phyloP scores from a whole-genome alignment of 2,329 filamentous ascomycete species.

The Arthrocladium fulminans region DNA sequence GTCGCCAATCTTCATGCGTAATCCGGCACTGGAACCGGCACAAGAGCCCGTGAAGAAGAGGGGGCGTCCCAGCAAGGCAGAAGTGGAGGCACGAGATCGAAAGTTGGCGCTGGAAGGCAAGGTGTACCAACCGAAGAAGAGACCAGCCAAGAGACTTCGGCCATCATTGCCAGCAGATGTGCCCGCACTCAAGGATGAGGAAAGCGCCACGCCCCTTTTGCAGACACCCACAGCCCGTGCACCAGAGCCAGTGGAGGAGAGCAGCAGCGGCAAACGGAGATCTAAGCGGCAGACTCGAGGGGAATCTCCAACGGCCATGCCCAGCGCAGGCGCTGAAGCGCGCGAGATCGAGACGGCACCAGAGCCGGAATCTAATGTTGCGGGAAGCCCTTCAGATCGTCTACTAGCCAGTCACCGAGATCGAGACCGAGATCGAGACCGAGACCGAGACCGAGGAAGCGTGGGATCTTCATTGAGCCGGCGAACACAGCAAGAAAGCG shows the following conservation, averaged over 20 bases:
- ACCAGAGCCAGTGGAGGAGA: slow-evolving; percentile 12
- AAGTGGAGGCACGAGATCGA: slow-evolving; percentile 21
- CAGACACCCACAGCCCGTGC: slow-evolving; percentile 14
- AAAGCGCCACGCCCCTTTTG: slow-evolving; percentile 12
- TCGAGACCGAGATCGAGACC: slow-evolving; percentile 3
- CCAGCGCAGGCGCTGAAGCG: background rate
- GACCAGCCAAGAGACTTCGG: slow-evolving; percentile 19
- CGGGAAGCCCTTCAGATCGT: slow-evolving; percentile 13
- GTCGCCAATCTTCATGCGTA: slow-evolving; percentile 15
- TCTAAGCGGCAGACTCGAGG: slow-evolving; percentile 9
- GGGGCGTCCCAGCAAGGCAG: slow-evolving; percentile 22
- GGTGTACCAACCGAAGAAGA: slow-evolving; percentile 22
- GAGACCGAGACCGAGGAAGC: slow-evolving; percentile 9
- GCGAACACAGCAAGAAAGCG: slow-evolving; percentile 7
- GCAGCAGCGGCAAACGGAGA: slow-evolving; percentile 17
- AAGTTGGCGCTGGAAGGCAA: slow-evolving; percentile 18
- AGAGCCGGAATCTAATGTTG: background rate
- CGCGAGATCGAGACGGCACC: background rate
- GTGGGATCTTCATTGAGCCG: slow-evolving; percentile 6
- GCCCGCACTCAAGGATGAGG: slow-evolving; percentile 9
- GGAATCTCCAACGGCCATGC: background rate
- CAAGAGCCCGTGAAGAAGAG: slow-evolving; percentile 19
- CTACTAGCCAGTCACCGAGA: slow-evolving; percentile 9
- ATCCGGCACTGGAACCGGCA: slow-evolving; percentile 14
- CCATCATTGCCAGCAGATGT: slow-evolving; percentile 17